These are phyloP conservation scores for Papiliotrema terrestris DNA, from an alignment of 1,284 basidiomycete genomes.

Conservation along the genomic window DNA sequence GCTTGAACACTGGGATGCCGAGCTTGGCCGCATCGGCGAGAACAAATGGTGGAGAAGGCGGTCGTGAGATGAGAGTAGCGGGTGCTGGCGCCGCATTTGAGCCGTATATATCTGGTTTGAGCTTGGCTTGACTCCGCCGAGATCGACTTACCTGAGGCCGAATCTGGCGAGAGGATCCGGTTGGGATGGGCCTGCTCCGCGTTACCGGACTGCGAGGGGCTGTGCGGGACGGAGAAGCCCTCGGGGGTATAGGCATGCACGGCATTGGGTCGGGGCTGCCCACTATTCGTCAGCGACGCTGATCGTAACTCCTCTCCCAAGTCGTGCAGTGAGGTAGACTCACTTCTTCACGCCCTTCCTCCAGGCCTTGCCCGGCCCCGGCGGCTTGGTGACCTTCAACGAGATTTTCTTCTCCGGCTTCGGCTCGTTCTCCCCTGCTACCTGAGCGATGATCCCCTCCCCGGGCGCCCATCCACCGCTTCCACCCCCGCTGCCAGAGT, in stretches of 20 bases:
- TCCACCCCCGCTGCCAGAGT: slow-evolving; percentile 1
- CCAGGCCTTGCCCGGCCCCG: slow-evolving; percentile 36
- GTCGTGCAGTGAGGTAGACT: slow-evolving; percentile 8
- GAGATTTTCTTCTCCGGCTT: slow-evolving; percentile 4
- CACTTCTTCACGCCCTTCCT: slow-evolving; percentile 44
- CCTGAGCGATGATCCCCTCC: slow-evolving; percentile 18
- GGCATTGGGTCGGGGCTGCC: background rate
- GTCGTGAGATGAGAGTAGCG: slow-evolving; percentile 3
- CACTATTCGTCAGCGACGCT: no score
- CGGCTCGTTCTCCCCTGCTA: slow-evolving; percentile 10
- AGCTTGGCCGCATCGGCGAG: slow-evolving; percentile 32
- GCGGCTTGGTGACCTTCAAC: slow-evolving; percentile 21
- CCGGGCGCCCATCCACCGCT: slow-evolving; percentile 18
- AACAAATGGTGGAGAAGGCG: slow-evolving; percentile 33
- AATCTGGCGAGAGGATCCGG: no score
- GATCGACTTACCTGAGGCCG: no score
- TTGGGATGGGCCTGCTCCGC: no score
- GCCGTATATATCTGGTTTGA: no score
- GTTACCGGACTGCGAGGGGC: background rate
- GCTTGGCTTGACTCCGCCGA: no score
- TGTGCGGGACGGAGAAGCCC: background rate
- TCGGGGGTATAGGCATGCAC: background rate
- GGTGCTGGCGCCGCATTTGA: no score
- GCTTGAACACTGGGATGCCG: slow-evolving; percentile 43
- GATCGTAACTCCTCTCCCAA: no score